These are phyloP conservation scores for Triticum urartu DNA, from an alignment of 176 grass and related monocot genomes.

Conservation along the genomic window DNA sequence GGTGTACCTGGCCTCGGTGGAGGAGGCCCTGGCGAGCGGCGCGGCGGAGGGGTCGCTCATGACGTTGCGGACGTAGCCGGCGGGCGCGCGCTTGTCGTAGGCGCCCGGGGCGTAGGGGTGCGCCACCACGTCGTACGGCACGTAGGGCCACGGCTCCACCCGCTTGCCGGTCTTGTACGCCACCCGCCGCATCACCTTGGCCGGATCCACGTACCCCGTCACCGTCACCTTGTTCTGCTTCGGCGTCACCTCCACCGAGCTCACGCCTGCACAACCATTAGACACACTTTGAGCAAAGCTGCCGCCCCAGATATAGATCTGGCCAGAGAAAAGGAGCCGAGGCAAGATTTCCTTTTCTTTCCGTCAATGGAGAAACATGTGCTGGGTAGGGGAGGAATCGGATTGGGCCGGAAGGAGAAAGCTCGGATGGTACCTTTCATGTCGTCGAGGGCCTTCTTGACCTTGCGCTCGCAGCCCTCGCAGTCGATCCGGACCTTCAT, in stretches of 20 bases:
- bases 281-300: neutral
- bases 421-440: conserved; percentile 37
- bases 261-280: conserved; percentile 41
- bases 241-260: conserved; percentile 48
- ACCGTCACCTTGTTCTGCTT: conserved; percentile 85
- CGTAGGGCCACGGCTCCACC: conserved; percentile 83
- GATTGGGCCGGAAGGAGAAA: conserved; percentile 5
- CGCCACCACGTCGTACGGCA: conserved; percentile 68
- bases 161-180: conserved; percentile 72
- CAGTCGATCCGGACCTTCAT: conserved; percentile 96
- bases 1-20: conserved; percentile 63
- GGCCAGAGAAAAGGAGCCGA: neutral
- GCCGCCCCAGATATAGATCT: neutral
- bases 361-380: neutral
- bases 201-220: conserved; percentile 67
- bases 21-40: conserved; percentile 67
- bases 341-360: neutral
- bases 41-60: conserved; percentile 50
- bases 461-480: conserved; percentile 89
- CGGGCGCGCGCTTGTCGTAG: conserved; percentile 78
- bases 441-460: conserved; percentile 60
- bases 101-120: conserved; percentile 76
- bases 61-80: conserved; percentile 75
- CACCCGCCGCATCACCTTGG: conserved; percentile 61
- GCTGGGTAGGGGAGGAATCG: neutral